A percentile compares a stretch with the other conserved stretches of the same genome.
Evolutionary conservation across 2,329 filamentous ascomycete species (phyloP).

Genomic region (Paecilomyces sp.): DNA sequence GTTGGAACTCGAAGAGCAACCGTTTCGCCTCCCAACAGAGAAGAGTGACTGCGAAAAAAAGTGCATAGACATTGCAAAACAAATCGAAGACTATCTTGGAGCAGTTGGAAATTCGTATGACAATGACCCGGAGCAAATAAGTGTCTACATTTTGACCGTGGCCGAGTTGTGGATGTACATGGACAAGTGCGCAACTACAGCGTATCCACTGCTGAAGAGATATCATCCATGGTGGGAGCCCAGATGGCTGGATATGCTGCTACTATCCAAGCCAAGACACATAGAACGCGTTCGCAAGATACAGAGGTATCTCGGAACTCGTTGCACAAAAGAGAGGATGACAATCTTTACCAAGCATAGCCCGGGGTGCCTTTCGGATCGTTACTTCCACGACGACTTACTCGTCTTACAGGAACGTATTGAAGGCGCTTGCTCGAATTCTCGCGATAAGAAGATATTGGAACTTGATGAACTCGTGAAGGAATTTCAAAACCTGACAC

Average conservation of each 20-base stretch:
- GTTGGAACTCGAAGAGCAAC: neutral
- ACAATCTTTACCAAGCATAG: conserved; percentile 45
- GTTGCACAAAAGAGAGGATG: conserved; percentile 22
- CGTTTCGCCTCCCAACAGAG: neutral
- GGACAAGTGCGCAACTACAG: conserved; percentile 41
- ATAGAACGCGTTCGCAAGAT: conserved; percentile 46
- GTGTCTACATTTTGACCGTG: conserved; percentile 45
- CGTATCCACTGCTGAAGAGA: conserved; percentile 42
- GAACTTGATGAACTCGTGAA: conserved; percentile 30
- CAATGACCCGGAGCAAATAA: conserved; percentile 43
- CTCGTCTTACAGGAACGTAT: conserved; percentile 27
- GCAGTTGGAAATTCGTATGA: conserved; percentile 32
- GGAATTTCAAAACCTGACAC: conserved; percentile 31
- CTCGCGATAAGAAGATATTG: conserved; percentile 26
- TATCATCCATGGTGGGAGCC: conserved; percentile 48
- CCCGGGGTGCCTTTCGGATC: conserved; percentile 39
- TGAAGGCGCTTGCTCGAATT: conserved; percentile 19
- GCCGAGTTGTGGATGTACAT: conserved; percentile 54
- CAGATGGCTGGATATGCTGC: conserved; percentile 48
- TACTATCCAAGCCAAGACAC: conserved; percentile 40
- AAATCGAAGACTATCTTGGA: conserved; percentile 30
- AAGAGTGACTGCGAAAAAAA: conserved; percentile 3
- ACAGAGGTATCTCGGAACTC: conserved; percentile 42
- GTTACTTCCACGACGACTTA: conserved; percentile 37
- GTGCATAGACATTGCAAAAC: conserved; percentile 23